Evolutionary conservation across 768 basidiomycete species (phyloP).

Genomic region (Lactarius sanguifluus): DNA sequence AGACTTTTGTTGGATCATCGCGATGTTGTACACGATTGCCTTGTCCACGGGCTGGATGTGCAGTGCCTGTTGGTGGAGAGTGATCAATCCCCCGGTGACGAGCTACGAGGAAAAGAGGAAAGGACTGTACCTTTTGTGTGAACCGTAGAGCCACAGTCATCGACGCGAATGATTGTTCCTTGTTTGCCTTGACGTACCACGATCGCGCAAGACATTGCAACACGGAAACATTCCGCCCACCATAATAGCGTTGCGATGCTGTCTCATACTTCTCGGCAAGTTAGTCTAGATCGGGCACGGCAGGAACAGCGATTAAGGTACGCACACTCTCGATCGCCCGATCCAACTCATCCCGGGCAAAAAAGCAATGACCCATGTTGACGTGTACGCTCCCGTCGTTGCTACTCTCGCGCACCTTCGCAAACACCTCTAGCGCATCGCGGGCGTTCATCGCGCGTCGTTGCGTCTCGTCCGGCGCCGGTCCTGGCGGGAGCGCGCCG

Average conservation of each 20-base stretch:
- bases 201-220: constrained; percentile 86
- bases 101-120: background rate
- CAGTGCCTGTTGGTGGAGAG: constrained; percentile 56
- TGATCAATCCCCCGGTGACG: constrained; percentile 40
- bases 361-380: constrained; percentile 97
- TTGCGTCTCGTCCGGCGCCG: constrained; percentile 59
- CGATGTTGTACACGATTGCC: constrained; percentile 90
- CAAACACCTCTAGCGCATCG: constrained; percentile 87
- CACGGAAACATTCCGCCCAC: constrained; percentile 69
- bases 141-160: constrained; percentile 86
- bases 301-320: constrained; percentile 22
- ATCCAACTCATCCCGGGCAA: constrained; percentile 90
- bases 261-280: constrained; percentile 74
- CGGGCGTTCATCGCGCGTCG: constrained; percentile 70
- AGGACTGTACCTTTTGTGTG: constrained; percentile 64
- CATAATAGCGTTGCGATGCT: constrained; percentile 76
- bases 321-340: constrained; percentile 92
- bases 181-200: constrained; percentile 92
- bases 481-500: constrained; percentile 48
- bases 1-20: constrained; percentile 97
- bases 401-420: constrained; percentile 85
- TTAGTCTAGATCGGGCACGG: constrained; percentile 4
- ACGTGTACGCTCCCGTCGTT: constrained; percentile 84
- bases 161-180: constrained; percentile 77
- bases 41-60: constrained; percentile 87